phyloP scores from a whole-genome alignment of 1,139 yeast genomes.

The Sugiyamaella novakii region DNA sequence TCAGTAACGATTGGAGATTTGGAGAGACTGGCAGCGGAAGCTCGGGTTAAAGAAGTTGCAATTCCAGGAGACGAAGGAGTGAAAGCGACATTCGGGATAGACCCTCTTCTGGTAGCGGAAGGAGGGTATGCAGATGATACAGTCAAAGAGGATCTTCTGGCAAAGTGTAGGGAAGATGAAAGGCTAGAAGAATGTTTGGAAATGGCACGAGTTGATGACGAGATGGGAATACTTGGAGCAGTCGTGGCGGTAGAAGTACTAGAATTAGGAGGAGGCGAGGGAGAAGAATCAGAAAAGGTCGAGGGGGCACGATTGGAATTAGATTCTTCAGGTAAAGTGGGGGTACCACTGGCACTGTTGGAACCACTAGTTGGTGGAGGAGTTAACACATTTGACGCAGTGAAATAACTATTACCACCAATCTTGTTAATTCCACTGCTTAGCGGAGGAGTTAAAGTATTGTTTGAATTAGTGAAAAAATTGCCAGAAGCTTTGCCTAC shows the following conservation, averaged over 20 bases:
- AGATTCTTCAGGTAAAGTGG: slow-evolving; percentile 15
- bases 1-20: slow-evolving; percentile 30
- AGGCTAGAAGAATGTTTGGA: slow-evolving; percentile 21
- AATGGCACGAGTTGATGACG: slow-evolving; percentile 27
- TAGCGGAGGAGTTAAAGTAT: slow-evolving; percentile 11
- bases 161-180: slow-evolving; percentile 19
- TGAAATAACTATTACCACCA: slow-evolving; percentile 4
- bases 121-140: slow-evolving; percentile 23
- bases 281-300: slow-evolving; percentile 17
- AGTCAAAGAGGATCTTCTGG: slow-evolving; percentile 22
- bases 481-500: slow-evolving; percentile 1
- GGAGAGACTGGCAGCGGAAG: slow-evolving; percentile 18
- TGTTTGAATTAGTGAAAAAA: not conserved
- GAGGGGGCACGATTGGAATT: not conserved
- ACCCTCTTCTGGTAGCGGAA: slow-evolving; percentile 21
- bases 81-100: slow-evolving; percentile 20
- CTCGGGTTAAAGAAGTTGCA: slow-evolving; percentile 18
- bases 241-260: slow-evolving; percentile 12
- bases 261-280: slow-evolving; percentile 27
- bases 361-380: slow-evolving; percentile 18
- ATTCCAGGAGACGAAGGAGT: slow-evolving; percentile 24
- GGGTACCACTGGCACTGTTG: slow-evolving; percentile 16
- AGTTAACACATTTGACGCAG: slow-evolving; percentile 10
- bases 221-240: slow-evolving; percentile 24
- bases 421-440: not conserved